Conservation (phyloP, 306 rosid species). For the Begonia peltatifolia region DNA sequence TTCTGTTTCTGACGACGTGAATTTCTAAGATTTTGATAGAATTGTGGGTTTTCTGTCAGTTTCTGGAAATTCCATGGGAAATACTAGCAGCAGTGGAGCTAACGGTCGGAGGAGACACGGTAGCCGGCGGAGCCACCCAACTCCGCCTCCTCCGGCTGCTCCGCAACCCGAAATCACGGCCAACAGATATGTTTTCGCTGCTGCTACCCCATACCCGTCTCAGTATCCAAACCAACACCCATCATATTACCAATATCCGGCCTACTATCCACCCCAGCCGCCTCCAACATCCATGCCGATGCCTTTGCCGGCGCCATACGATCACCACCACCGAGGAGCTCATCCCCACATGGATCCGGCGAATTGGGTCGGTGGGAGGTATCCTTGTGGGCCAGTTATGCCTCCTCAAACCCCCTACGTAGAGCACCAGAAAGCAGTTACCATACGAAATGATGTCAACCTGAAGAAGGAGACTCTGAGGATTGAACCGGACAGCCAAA, state of each 20-base stretch:
- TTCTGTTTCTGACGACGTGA: background rate
- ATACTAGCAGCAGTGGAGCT: conserved; percentile 41
- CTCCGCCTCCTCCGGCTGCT: conserved; percentile 42
- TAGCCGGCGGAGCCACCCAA: conserved; percentile 42
- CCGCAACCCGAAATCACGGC: conserved; percentile 54
- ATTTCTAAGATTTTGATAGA: background rate
- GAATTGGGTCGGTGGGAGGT: conserved; percentile 50
- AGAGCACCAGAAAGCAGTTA: conserved; percentile 90
- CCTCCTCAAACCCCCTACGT: conserved; percentile 42
- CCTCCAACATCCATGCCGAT: conserved; percentile 32
- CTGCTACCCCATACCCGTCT: conserved; percentile 50
- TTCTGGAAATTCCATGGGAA: conserved; percentile 45
- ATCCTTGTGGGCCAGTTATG: conserved; percentile 41
- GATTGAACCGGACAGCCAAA: conserved; percentile 61
- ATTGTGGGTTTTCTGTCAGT: background rate
- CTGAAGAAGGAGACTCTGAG: conserved; percentile 78
- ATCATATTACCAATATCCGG: conserved; percentile 51
- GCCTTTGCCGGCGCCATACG: conserved; percentile 65
- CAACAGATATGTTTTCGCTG: conserved; percentile 46
- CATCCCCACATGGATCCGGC: conserved; percentile 31
- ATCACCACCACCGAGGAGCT: conserved; percentile 51
- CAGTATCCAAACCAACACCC: conserved; percentile 29
- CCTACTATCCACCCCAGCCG: conserved; percentile 43
- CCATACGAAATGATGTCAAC: conserved; percentile 77
- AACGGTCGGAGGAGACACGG: conserved; percentile 42